A percentile compares a stretch with the other conserved stretches of the same genome.
phyloP scores from a whole-genome alignment of 495 filamentous ascomycete species.

The Tirmania nivea region DNA sequence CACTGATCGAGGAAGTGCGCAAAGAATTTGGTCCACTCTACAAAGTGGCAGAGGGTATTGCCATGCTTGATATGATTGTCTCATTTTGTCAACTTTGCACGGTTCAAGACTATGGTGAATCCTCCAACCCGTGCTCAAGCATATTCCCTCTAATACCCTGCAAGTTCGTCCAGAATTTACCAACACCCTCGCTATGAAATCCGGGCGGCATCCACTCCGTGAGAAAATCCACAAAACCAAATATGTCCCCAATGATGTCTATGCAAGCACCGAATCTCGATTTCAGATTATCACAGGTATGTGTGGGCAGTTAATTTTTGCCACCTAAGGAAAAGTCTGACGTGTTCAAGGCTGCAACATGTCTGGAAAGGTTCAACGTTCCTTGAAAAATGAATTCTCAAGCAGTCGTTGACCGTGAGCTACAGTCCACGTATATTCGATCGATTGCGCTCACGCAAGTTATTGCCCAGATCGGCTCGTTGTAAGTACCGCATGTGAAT shows the following conservation, averaged over 20 bases:
- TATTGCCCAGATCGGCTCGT: conserved; percentile 86
- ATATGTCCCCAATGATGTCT: conserved; percentile 78
- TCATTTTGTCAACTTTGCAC: conserved; percentile 39
- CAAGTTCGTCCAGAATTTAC: conserved; percentile 48
- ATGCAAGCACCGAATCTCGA: conserved; percentile 49
- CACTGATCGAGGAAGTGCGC: conserved; percentile 45
- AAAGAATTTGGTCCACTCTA: conserved; percentile 48
- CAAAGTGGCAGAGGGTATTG: conserved; percentile 61
- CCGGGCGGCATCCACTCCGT: conserved; percentile 62
- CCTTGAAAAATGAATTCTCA: no score
- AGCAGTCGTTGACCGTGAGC: not conserved
- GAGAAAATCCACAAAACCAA: conserved; percentile 39
- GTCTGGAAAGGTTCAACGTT: conserved; percentile 54
- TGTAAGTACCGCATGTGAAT: conserved; percentile 21
- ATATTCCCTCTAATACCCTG: not conserved
- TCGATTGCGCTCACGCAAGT: conserved; percentile 63
- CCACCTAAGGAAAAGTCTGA: conserved; percentile 4
- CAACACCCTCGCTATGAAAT: conserved; percentile 53
- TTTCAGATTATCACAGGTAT: conserved; percentile 67
- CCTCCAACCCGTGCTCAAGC: not conserved
- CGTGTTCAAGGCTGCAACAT: conserved; percentile 58
- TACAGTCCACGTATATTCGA: conserved; percentile 60
- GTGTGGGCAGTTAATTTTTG: conserved; percentile 9
- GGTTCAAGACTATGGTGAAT: conserved; percentile 41
- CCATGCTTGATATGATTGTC: conserved; percentile 70